These are phyloP conservation scores for Yarrowia alimentaria DNA, from an alignment of 805 yeast species.

Conservation along the genomic window DNA sequence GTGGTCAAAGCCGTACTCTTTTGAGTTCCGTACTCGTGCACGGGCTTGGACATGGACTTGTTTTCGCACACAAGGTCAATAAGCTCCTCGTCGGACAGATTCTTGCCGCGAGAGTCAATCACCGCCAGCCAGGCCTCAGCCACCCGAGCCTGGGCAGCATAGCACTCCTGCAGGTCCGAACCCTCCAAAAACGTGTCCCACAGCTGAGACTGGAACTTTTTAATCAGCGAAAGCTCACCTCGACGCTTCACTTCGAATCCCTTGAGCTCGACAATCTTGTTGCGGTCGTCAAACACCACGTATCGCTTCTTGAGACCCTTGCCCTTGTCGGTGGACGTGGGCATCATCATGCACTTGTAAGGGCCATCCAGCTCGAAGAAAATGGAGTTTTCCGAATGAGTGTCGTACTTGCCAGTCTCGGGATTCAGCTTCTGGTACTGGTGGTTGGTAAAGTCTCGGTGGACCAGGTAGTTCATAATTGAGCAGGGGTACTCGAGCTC, in stretches of 20 bases:
- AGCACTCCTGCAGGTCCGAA: constrained; percentile 70
- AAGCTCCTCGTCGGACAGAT: constrained; percentile 89
- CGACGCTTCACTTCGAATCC: constrained; percentile 96
- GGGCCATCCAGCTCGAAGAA: constrained; percentile 99
- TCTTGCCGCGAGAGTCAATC: constrained; percentile 77
- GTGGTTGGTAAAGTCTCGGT: constrained; percentile 84
- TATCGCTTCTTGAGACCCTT: constrained; percentile 94
- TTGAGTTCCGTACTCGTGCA: constrained; percentile 83
- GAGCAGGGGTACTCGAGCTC: constrained; percentile 90
- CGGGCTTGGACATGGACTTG: constrained; percentile 88
- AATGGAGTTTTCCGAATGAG: constrained; percentile 85
- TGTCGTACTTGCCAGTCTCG: constrained; percentile 62
- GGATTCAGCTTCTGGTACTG: constrained; percentile 91
- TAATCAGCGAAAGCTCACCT: constrained; percentile 91
- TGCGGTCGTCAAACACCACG: constrained; percentile 95
- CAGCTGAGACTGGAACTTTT: constrained; percentile 91
- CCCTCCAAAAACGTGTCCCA: constrained; percentile 92
- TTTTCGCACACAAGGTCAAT: constrained; percentile 95
- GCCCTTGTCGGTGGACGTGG: constrained; percentile 96
- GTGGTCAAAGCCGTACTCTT: constrained; percentile 96
- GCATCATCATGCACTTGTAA: constrained; percentile 93
- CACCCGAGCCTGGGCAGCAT: constrained; percentile 82
- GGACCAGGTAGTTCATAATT: constrained; percentile 91
- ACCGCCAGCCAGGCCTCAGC: constrained; percentile 97
- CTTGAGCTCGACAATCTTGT: constrained; percentile 88